Evolutionary conservation across 768 basidiomycete genomes (phyloP).

Genomic region (Mycena floridula): DNA sequence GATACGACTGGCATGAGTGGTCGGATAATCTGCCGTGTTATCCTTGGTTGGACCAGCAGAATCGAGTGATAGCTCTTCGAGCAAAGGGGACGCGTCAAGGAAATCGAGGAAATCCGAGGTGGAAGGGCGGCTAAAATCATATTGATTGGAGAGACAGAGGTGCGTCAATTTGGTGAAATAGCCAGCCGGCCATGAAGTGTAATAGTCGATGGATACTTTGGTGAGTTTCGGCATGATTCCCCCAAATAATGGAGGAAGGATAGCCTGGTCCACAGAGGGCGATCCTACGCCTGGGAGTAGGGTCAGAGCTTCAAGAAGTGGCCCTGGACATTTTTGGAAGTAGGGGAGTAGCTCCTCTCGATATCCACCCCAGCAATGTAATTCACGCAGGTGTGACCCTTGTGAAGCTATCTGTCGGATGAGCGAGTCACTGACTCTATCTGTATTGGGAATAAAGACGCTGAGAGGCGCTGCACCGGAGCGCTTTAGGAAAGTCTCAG

Average conservation of each 20-base stretch:
- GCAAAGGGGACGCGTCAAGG: conserved; percentile 8
- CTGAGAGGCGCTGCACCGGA: conserved; percentile 7
- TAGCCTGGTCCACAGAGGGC: not conserved
- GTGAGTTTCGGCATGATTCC: conserved; percentile 11
- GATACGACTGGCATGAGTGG: conserved; percentile 1
- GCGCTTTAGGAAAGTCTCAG: conserved; percentile 5
- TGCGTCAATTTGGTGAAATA: conserved; percentile 10
- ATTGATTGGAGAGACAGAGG: conserved; percentile 8
- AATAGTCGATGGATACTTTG: conserved; percentile 10
- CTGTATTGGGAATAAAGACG: conserved; percentile 6
- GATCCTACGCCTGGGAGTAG: conserved; percentile 1
- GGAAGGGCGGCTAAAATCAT: conserved; percentile 3
- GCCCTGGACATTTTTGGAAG: conserved; percentile 5
- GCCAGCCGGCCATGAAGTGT: conserved; percentile 10
- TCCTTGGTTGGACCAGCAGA: conserved; percentile 11
- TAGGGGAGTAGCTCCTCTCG: not conserved
- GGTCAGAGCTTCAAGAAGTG: conserved; percentile 7
- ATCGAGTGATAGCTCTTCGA: conserved; percentile 12
- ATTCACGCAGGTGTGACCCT: conserved; percentile 1
- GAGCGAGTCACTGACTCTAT: not conserved
- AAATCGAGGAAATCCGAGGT: conserved; percentile 15
- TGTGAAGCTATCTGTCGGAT: conserved; percentile 1
- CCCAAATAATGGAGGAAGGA: conserved; percentile 9
- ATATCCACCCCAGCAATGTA: not conserved
- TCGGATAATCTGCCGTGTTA: conserved; percentile 2